Conservation (phyloP, 768 basidiomycete species). For the Trametes maxima region DNA sequence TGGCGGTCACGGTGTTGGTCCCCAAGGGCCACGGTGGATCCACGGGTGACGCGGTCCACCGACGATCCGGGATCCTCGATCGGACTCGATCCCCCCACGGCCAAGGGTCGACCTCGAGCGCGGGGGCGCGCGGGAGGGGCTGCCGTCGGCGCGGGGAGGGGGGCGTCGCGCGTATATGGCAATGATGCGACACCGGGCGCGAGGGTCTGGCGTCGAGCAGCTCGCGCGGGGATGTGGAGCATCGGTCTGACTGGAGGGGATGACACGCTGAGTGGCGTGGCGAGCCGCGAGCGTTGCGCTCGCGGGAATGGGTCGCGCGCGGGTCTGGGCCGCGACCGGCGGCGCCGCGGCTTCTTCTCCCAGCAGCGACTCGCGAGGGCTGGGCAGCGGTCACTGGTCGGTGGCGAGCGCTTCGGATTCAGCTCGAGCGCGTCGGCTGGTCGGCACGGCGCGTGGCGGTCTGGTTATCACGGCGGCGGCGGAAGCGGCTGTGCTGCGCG, state of each 20-base stretch:
- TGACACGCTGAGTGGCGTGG: conserved; percentile 4
- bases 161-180: no score
- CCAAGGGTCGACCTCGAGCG: no score
- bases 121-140: no score
- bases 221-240: conserved; percentile 1
- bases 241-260: neutral
- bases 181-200: neutral
- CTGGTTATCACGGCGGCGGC: conserved; percentile 1
- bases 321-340: neutral
- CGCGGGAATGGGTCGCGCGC: conserved; percentile 13
- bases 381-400: no score
- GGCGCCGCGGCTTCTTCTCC: neutral
- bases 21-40: no score
- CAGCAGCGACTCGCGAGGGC: no score
- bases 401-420: no score
- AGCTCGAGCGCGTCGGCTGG: neutral
- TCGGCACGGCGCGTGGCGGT: conserved; percentile 12
- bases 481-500: conserved; percentile 14
- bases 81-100: no score
- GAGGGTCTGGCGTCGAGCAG: neutral
- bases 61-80: no score
- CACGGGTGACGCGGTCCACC: no score
- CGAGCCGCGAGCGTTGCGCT: conserved; percentile 2
- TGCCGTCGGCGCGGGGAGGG: no score
- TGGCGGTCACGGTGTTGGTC: no score